phyloP scores from a whole-genome alignment of 179 eudicot genomes.

The Spinacia oleracea region DNA sequence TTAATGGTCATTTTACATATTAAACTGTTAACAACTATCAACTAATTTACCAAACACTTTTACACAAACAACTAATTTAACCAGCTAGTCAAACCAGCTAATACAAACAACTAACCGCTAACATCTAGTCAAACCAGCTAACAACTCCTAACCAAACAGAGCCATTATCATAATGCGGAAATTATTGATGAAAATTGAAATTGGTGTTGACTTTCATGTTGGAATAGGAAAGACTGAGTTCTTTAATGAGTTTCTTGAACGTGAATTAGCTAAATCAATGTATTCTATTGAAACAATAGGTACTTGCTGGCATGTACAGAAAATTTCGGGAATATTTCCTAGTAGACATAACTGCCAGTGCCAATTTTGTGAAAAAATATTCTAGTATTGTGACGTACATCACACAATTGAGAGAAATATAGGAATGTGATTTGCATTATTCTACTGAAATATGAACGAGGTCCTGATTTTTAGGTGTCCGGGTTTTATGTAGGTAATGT shows the following conservation, averaged over 20 bases:
- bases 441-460: neutral
- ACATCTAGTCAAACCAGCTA: too few species aligned
- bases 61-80: too few species aligned
- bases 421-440: neutral
- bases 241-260: neutral
- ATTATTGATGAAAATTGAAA: neutral
- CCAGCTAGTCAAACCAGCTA: too few species aligned
- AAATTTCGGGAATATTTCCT: neutral
- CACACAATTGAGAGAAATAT: neutral
- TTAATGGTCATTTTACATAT: too few species aligned
- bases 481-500: conserved; percentile 63
- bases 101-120: too few species aligned
- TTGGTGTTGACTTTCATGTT: neutral
- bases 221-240: neutral
- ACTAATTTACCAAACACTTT: too few species aligned
- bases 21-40: too few species aligned
- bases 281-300: neutral
- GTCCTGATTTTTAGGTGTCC: conserved; percentile 11
- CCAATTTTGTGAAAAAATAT: too few species aligned
- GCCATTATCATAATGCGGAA: neutral
- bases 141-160: too few species aligned
- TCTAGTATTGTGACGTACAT: neutral
- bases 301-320: neutral
- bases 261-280: neutral
- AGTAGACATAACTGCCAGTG: neutral